Evolutionary conservation across 2,329 filamentous ascomycete species (phyloP).

Genomic region (Botrytis sinoallii): DNA sequence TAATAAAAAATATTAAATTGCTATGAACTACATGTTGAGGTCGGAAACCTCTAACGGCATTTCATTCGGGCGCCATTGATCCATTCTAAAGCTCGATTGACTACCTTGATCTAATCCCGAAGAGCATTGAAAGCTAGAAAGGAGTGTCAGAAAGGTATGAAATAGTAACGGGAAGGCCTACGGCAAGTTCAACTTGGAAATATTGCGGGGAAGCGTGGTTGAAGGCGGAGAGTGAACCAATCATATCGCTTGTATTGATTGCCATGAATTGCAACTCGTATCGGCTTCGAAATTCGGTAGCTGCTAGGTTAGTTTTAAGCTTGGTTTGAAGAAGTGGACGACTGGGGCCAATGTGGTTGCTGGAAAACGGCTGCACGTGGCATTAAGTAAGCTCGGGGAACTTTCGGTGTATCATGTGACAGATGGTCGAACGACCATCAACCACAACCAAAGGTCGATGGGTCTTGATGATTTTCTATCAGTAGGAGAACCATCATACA

Average conservation of each 20-base stretch:
- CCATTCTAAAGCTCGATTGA: neutral
- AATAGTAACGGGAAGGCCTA: constrained; percentile 5
- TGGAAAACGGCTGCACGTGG: neutral
- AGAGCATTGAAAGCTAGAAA: neutral
- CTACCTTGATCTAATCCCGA: constrained; percentile 10
- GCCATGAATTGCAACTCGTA: constrained; percentile 1
- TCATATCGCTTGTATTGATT: neutral
- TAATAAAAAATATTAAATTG: constrained; percentile 7
- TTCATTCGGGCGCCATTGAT: constrained; percentile 1
- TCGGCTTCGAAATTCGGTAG: constrained; percentile 24
- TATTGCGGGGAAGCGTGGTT: constrained; percentile 11
- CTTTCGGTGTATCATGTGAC: neutral
- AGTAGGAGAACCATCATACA: neutral
- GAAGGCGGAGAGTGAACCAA: neutral
- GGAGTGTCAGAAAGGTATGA: neutral
- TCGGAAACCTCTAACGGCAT: constrained; percentile 4
- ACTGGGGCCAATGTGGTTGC: neutral
- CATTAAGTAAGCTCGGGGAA: constrained; percentile 1
- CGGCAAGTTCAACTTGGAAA: constrained; percentile 14
- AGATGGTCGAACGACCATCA: neutral
- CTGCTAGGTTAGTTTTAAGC: neutral
- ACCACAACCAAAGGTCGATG: neutral
- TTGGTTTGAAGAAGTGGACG: neutral
- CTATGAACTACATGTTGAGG: neutral
- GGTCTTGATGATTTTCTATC: too few relatives aligned